A percentile compares a stretch with the other conserved stretches of the same genome.
Evolutionary conservation across 768 basidiomycete genomes (phyloP).

Genomic region (Rickenella mellea): DNA sequence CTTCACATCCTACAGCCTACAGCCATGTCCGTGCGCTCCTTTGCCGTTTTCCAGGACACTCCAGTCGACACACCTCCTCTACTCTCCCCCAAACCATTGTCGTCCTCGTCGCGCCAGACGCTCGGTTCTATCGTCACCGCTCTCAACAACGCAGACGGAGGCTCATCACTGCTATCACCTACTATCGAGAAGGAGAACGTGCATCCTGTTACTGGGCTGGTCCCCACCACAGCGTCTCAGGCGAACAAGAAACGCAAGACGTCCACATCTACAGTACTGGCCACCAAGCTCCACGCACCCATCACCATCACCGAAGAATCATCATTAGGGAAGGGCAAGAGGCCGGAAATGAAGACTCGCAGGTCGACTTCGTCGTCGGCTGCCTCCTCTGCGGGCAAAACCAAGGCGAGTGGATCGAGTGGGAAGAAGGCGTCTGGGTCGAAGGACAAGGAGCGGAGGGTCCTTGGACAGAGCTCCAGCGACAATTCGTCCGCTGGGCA

Average conservation of each 20-base stretch:
- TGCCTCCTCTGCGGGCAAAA: conserved; percentile 14
- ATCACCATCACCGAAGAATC: conserved; percentile 31
- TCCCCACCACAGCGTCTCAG: conserved; percentile 28
- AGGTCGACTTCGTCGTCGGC: conserved; percentile 29
- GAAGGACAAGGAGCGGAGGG: conserved; percentile 14
- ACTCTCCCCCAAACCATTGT: conserved; percentile 21
- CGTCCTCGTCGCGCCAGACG: conserved; percentile 15
- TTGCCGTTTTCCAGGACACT: conserved; percentile 57
- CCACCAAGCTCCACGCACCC: conserved; percentile 37
- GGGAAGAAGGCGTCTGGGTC: too few species aligned
- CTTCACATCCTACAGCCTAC: too few species aligned
- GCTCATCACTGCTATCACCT: conserved; percentile 3
- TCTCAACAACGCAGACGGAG: neutral
- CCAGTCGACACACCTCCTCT: conserved; percentile 24
- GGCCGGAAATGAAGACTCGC: conserved; percentile 48
- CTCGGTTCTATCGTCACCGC: conserved; percentile 12
- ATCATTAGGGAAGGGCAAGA: conserved; percentile 26
- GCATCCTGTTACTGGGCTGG: conserved; percentile 64
- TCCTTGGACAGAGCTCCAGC: neutral
- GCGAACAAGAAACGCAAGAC: conserved; percentile 60
- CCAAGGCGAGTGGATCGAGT: conserved; percentile 18
- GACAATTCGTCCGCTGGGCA: neutral
- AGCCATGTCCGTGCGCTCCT: conserved; percentile 51
- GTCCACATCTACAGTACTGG: conserved; percentile 27
- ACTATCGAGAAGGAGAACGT: conserved; percentile 70